These are phyloP conservation scores for Gnomoniopsis smithogilvyi DNA, from an alignment of 2,329 filamentous ascomycete species.

Conservation along the genomic window DNA sequence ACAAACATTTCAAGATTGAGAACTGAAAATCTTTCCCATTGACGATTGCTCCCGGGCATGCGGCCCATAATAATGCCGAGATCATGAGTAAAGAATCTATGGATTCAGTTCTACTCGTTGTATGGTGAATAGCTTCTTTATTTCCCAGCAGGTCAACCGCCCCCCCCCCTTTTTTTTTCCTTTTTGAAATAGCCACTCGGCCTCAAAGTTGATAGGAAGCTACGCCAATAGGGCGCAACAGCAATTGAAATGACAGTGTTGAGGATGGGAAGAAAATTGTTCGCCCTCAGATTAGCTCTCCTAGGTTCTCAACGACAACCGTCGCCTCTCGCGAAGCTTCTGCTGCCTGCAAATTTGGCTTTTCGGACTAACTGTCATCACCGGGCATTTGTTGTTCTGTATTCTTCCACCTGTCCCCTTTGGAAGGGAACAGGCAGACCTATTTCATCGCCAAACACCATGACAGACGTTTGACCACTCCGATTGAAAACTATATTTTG, in stretches of 20 bases:
- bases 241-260: background rate
- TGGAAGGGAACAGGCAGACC: background rate
- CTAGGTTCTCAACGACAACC: slow-evolving; percentile 37
- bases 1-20: too few relatives aligned
- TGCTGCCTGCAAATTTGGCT: slow-evolving; percentile 40
- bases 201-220: background rate
- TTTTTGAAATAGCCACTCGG: background rate
- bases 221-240: background rate
- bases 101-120: too few relatives aligned
- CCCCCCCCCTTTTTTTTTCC: too few relatives aligned
- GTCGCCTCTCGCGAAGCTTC: slow-evolving; percentile 22
- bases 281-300: slow-evolving; percentile 41
- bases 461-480: slow-evolving; percentile 24
- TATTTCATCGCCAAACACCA: background rate
- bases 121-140: too few relatives aligned
- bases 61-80: too few relatives aligned
- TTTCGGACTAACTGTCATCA: slow-evolving; percentile 36
- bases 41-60: too few relatives aligned
- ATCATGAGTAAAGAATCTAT: too few relatives aligned
- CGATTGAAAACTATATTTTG: slow-evolving; percentile 38
- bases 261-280: slow-evolving; percentile 2
- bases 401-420: background rate
- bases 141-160: too few relatives aligned
- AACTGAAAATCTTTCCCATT: too few relatives aligned
- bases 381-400: slow-evolving; percentile 23